Conservation (phyloP, 257 asterid genomes). For the Solanum chmielewskii region DNA sequence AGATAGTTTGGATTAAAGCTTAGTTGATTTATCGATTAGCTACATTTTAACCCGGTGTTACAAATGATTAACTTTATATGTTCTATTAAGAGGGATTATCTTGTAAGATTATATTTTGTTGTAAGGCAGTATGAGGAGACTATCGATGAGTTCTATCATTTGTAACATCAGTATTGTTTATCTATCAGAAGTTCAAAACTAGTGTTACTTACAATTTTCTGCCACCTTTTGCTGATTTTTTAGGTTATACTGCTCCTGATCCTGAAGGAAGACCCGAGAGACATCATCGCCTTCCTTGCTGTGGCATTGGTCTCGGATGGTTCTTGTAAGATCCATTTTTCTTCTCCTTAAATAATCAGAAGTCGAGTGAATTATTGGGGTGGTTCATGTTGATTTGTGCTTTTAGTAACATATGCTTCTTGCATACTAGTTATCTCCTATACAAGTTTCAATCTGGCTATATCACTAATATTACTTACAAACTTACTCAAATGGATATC, state of each 20-base stretch:
- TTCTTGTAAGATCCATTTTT: constrained; percentile 36
- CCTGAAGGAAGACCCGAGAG: constrained; percentile 69
- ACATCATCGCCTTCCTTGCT: constrained; percentile 64
- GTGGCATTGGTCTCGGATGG: constrained; percentile 86
- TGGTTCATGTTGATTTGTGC: not conserved
- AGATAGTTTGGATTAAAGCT: not conserved
- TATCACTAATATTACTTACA: not conserved
- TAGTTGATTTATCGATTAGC: not conserved
- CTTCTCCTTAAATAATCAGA: not conserved
- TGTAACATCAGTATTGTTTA: not conserved
- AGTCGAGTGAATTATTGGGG: not conserved
- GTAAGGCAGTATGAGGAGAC: not conserved
- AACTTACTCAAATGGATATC: not conserved
- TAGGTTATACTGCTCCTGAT: constrained; percentile 9
- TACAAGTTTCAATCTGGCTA: not conserved
- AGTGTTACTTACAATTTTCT: not conserved
- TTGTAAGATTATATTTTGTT: not conserved
- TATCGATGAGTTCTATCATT: not conserved
- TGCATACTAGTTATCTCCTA: not conserved
- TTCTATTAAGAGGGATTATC: not conserved
- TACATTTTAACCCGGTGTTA: not conserved
- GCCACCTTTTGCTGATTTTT: not conserved
- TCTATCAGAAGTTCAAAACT: not conserved
- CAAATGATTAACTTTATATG: not conserved
- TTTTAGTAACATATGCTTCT: not conserved